Evolutionary conservation across 805 yeast species (phyloP), one percentile per base, ranked within the genome.

Genomic region (Blastobotrys muscicola): DNA sequence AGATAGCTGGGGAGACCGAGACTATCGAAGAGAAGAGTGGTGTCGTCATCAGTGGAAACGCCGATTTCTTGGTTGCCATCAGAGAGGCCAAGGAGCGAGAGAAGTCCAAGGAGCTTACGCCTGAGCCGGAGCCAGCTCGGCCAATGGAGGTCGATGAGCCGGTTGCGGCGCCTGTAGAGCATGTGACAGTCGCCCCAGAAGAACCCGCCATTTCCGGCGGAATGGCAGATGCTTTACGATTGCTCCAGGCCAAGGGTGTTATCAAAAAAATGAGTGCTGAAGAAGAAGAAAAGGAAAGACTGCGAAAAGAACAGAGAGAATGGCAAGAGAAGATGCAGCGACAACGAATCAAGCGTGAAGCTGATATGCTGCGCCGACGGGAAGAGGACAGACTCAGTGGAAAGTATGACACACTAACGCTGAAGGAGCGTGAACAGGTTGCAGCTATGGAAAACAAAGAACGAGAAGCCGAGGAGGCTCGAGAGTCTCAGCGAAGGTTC

Each of bases 11-110:
- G 20, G 65, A 62, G 29, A 48, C 54, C 32, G 45, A 52, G 3
- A 58, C 58, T 20, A 45, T 45, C 5, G 46, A 54, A 41, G 54
- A 36, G 46, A 41, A 42, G 11, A 26, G 40, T 4, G 59, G 55
- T 7, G 23, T 69, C 16, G 60, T 67, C 1, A 57, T 71, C 16
- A 72, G 73, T 50, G 72, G 66, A 16, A 72, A 72, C 1, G 57
- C 59, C 26, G 74, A 69, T 29, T 69, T 71, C 46, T 52, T 69
- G 38, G 58, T 55, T 4, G 20, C 46, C 2, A 33, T 54, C 23
- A 44, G 44, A 36, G 46, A 44, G 29, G 46, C 41, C 2, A 46
- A 44, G 15, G 40, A 46, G 7, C 39, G 44, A 9, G 52, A 44
- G 2, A 33, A 36, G 29, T 33, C 35, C 8, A 15, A 39, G 10